Conservation (phyloP, 2,329 filamentous ascomycete species). For the Sporothrix euskadiensis region DNA sequence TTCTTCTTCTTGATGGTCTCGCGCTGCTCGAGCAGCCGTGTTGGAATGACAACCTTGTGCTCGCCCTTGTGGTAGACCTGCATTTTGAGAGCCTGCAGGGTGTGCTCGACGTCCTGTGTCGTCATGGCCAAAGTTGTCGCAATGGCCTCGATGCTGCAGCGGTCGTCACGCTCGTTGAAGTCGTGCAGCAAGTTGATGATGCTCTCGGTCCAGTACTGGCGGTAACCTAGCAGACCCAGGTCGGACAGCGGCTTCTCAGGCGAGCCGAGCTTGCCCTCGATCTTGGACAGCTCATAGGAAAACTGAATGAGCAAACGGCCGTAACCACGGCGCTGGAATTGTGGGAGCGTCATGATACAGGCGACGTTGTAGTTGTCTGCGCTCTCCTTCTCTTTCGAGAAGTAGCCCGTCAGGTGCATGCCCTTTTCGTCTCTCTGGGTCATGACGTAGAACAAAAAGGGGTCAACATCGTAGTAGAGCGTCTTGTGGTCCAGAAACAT, state of each 20-base stretch:
- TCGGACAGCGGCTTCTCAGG: conserved; percentile 96
- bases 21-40: conserved; percentile 74
- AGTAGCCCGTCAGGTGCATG: conserved; percentile 97
- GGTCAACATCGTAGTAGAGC: conserved; percentile 98
- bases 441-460: conserved; percentile 99
- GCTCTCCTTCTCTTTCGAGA: conserved; percentile 97
- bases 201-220: conserved; percentile 96
- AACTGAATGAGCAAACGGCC: conserved; percentile 94
- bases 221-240: conserved; percentile 87
- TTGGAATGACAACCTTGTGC: conserved; percentile 91
- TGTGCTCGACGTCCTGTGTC: conserved; percentile 94
- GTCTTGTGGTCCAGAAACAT: conserved; percentile 98
- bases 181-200: conserved; percentile 84
- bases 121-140: conserved; percentile 85
- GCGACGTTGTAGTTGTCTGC: conserved; percentile 97
- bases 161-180: conserved; percentile 65
- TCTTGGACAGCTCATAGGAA: conserved; percentile 93
- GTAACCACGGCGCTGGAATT: conserved; percentile 94
- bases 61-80: conserved; percentile 94
- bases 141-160: conserved; percentile 82
- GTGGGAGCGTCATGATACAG: conserved; percentile 93
- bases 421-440: conserved; percentile 83
- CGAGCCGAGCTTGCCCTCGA: conserved; percentile 91
- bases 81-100: conserved; percentile 91
- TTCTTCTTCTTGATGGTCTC: conserved; percentile 80